These are phyloP conservation scores for Trichodelitschia bisporula DNA, from an alignment of 495 filamentous ascomycete species.

Conservation along the genomic window DNA sequence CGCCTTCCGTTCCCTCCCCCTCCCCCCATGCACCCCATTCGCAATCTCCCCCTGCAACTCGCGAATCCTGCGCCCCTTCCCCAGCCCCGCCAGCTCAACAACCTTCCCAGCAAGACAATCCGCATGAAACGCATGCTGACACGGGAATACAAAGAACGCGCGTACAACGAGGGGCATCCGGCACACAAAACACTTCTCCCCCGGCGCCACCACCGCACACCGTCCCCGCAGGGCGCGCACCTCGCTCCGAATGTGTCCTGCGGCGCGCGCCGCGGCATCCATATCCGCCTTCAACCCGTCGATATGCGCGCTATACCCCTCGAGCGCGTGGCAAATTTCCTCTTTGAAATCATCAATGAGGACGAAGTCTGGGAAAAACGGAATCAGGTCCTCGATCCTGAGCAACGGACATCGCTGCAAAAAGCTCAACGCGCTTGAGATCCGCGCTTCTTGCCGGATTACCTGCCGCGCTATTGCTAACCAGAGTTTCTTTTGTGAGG, in stretches of 20 bases:
- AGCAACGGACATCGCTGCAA: constrained; percentile 75
- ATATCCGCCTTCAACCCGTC: constrained; percentile 79
- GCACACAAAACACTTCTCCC: constrained; percentile 80
- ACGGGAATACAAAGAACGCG: constrained; percentile 95
- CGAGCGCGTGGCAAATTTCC: constrained; percentile 81
- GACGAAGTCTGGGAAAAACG: constrained; percentile 98
- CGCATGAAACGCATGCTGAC: constrained; percentile 90
- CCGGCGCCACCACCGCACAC: constrained; percentile 91
- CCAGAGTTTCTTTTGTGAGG: constrained; percentile 87
- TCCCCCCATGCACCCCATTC: constrained; percentile 36
- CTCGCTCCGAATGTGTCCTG: constrained; percentile 65
- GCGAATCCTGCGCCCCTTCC: constrained; percentile 52
- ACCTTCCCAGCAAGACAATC: constrained; percentile 76
- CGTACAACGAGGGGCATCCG: constrained; percentile 60
- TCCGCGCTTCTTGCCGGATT: constrained; percentile 57
- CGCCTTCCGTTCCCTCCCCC: constrained; percentile 55
- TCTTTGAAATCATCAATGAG: constrained; percentile 98
- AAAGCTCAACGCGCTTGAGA: constrained; percentile 90
- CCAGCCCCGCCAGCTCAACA: constrained; percentile 43
- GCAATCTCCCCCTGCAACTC: constrained; percentile 65
- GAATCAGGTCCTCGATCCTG: constrained; percentile 87
- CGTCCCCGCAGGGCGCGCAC: constrained; percentile 63
- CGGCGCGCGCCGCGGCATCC: constrained; percentile 76
- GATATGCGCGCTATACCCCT: constrained; percentile 76
- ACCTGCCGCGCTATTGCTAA: constrained; percentile 81